Evolutionary conservation across 2,329 filamentous ascomycete genomes (phyloP).

Genomic region (Penicillium psychrosexuale): DNA sequence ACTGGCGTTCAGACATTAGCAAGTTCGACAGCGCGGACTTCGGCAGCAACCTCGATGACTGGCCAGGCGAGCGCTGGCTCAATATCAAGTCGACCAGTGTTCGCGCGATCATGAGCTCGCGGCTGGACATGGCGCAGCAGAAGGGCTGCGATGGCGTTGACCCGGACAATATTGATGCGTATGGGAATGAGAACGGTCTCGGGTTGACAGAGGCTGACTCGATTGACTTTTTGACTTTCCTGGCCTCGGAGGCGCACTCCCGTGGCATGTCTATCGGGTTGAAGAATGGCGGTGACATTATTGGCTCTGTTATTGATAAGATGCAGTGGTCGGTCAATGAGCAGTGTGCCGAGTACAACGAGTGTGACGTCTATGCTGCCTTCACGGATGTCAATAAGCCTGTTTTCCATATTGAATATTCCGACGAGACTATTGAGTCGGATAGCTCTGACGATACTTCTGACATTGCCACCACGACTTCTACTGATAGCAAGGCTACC

Average conservation of each 20-base stretch:
- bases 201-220: conserved; percentile 57
- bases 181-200: conserved; percentile 64
- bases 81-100: conserved; percentile 57
- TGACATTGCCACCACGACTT: neutral
- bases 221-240: conserved; percentile 58
- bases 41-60: conserved; percentile 59
- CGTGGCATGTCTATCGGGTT: conserved; percentile 62
- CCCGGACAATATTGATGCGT: conserved; percentile 69
- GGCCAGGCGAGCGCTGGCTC: conserved; percentile 67
- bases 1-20: conserved; percentile 57
- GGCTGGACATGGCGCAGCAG: conserved; percentile 56
- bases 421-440: conserved; percentile 24
- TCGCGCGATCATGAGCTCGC: conserved; percentile 59
- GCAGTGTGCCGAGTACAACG: conserved; percentile 60
- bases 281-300: conserved; percentile 65
- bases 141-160: conserved; percentile 69
- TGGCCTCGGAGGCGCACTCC: conserved; percentile 53
- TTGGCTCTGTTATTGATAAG: conserved; percentile 48
- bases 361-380: conserved; percentile 57
- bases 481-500: neutral
- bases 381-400: conserved; percentile 63
- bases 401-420: conserved; percentile 72
- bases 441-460: neutral
- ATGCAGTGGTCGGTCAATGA: conserved; percentile 69
- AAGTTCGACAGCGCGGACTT: conserved; percentile 56